These are phyloP conservation scores for Botryosphaeria dothidea DNA, from an alignment of 2,329 filamentous ascomycete species.

Conservation along the genomic window DNA sequence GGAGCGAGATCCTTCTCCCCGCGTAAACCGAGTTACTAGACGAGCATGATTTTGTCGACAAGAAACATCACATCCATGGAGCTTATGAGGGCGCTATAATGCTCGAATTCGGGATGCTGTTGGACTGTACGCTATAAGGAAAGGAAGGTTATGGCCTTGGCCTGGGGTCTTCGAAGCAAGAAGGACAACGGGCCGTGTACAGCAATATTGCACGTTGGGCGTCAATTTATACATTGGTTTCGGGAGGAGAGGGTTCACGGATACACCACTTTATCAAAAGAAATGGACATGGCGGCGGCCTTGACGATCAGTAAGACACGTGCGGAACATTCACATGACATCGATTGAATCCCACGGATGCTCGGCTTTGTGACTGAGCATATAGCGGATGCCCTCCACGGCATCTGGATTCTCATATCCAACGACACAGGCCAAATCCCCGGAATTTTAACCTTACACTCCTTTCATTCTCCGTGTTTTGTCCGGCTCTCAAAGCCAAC, in stretches of 20 bases:
- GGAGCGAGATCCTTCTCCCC: slow-evolving; percentile 53
- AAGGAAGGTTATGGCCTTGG: not conserved
- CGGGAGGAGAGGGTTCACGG: not conserved
- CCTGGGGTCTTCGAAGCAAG: not conserved
- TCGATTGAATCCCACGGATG: no score
- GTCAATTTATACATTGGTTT: not conserved
- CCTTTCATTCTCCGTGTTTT: no score
- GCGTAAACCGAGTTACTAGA: slow-evolving; percentile 38
- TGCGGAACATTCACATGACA: no score
- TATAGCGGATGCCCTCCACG: no score
- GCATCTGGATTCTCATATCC: no score
- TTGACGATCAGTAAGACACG: not conserved
- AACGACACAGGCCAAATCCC: no score
- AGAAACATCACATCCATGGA: not conserved
- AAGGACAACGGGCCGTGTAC: not conserved
- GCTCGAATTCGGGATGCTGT: not conserved
- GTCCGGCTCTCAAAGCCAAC: no score
- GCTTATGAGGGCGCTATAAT: no score
- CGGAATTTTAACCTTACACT: no score
- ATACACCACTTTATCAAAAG: slow-evolving; percentile 8
- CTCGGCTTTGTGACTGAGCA: no score
- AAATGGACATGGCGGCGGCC: not conserved
- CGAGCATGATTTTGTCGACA: not conserved
- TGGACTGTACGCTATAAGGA: slow-evolving; percentile 6
- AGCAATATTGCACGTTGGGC: not conserved